phyloP scores from a whole-genome alignment of 1,284 basidiomycete genomes.

The Kalmanozyma brasiliensis region DNA sequence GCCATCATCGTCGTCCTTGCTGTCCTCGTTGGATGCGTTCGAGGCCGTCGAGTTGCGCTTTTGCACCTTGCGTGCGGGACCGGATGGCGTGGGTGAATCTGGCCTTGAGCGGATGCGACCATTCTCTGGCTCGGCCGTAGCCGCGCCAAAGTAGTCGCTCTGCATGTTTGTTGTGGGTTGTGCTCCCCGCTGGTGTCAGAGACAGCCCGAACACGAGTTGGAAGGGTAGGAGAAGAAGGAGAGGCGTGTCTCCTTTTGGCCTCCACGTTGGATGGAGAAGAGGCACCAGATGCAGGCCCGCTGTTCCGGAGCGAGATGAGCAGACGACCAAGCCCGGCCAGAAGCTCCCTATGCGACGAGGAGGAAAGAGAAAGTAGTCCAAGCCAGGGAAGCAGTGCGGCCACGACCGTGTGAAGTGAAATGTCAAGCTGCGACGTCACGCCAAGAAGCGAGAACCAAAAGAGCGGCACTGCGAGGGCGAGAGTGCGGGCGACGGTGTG shows the following conservation, averaged over 20 bases:
- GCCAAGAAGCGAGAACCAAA: background rate
- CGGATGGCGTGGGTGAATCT: conserved; percentile 28
- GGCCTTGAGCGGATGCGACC: conserved; percentile 34
- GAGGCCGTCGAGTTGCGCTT: conserved; percentile 38
- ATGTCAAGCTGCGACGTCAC: no score
- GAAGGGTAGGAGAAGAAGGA: no score
- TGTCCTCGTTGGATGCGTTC: conserved; percentile 32
- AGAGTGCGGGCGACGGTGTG: no score
- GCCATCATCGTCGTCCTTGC: conserved; percentile 17
- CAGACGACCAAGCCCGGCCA: no score
- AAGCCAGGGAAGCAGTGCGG: no score
- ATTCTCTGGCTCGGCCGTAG: conserved; percentile 27
- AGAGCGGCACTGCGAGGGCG: conserved; percentile 1
- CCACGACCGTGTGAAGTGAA: no score
- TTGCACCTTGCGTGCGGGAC: conserved; percentile 38
- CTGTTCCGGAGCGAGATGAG: no score
- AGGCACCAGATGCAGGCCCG: no score
- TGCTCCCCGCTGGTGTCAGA: background rate
- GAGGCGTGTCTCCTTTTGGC: no score
- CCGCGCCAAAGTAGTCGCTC: conserved; percentile 48
- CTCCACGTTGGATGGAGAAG: no score
- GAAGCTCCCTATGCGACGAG: no score
- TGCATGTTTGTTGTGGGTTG: conserved; percentile 16
- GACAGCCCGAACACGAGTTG: background rate
- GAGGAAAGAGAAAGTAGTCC: no score